These are phyloP conservation scores for Kalanchoe fedtschenkoi DNA, from an alignment of 164 flowering plant genomes.

Conservation along the genomic window DNA sequence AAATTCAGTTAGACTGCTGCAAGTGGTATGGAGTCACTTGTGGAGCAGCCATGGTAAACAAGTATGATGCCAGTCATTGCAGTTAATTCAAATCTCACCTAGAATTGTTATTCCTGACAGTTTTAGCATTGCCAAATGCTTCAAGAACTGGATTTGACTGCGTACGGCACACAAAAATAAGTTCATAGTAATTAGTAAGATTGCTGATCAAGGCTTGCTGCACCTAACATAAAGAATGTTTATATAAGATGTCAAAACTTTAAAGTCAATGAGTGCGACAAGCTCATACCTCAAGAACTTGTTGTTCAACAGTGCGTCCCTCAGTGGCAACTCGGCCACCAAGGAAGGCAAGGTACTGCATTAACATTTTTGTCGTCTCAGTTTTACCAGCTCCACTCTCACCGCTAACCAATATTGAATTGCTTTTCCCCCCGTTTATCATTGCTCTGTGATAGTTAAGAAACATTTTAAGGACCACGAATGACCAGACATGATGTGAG, in stretches of 20 bases:
- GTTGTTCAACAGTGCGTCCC: conserved; percentile 64
- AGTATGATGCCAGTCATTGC: not conserved
- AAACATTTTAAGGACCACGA: not conserved
- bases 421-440: conserved; percentile 56
- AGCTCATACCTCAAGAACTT: conserved; percentile 54
- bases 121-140: conserved; percentile 66
- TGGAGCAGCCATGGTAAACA: not conserved
- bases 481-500: not conserved
- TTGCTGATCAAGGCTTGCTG: not conserved
- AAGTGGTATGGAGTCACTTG: not conserved
- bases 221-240: not conserved
- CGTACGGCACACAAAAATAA: conserved; percentile 9
- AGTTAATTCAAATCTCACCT: conserved; percentile 23
- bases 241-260: not conserved
- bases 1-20: not conserved
- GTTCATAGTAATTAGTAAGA: not conserved
- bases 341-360: conserved; percentile 52
- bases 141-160: conserved; percentile 75
- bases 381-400: conserved; percentile 74
- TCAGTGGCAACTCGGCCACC: conserved; percentile 54
- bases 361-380: conserved; percentile 61
- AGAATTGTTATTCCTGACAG: conserved; percentile 62
- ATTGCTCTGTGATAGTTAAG: conserved; percentile 33
- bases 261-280: not conserved
- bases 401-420: conserved; percentile 58